Percentiles rank a stretch among this genome's conserved stretches.
Evolutionary conservation across 306 rosid genomes (phyloP).

Genomic region (Vicia faba): DNA sequence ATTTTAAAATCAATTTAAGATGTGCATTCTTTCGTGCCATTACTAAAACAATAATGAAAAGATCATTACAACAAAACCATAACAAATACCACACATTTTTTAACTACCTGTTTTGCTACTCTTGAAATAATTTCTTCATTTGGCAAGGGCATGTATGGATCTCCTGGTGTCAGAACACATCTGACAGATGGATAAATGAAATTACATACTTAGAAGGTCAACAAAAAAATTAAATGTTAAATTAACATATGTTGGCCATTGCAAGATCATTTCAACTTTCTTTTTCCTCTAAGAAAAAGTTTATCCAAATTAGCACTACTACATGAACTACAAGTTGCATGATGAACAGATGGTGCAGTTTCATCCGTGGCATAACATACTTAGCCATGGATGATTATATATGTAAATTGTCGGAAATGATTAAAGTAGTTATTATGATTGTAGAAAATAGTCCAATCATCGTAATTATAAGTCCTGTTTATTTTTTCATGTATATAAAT

Average conservation of each 20-base stretch:
- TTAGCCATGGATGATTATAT: conserved; percentile 1
- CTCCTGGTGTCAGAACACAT: conserved; percentile 97
- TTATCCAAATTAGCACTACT: conserved; percentile 6
- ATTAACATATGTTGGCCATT: background rate
- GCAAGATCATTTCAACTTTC: background rate
- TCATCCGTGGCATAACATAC: conserved; percentile 22
- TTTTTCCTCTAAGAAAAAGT: background rate
- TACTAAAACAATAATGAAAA: conserved; percentile 24
- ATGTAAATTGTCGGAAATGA: background rate
- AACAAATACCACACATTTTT: conserved; percentile 6
- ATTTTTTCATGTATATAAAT: conserved; percentile 3
- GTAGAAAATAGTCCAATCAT: conserved; percentile 13
- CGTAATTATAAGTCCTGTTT: background rate
- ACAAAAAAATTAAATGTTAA: conserved; percentile 11
- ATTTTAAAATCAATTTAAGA: background rate
- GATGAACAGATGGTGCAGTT: conserved; percentile 15
- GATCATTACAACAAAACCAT: conserved; percentile 16
- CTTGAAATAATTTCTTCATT: conserved; percentile 87
- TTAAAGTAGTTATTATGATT: conserved; percentile 5
- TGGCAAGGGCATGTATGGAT: conserved; percentile 95
- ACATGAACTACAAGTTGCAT: background rate
- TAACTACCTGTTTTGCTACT: conserved; percentile 79
- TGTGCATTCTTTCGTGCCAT: conserved; percentile 13
- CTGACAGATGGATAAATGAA: conserved; percentile 47
- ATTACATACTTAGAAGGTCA: conserved; percentile 35